A percentile compares a stretch with the other conserved stretches of the same genome.
phyloP scores from a whole-genome alignment of 139 green algal genomes.

The Chlamydomonas sphaeroides region DNA sequence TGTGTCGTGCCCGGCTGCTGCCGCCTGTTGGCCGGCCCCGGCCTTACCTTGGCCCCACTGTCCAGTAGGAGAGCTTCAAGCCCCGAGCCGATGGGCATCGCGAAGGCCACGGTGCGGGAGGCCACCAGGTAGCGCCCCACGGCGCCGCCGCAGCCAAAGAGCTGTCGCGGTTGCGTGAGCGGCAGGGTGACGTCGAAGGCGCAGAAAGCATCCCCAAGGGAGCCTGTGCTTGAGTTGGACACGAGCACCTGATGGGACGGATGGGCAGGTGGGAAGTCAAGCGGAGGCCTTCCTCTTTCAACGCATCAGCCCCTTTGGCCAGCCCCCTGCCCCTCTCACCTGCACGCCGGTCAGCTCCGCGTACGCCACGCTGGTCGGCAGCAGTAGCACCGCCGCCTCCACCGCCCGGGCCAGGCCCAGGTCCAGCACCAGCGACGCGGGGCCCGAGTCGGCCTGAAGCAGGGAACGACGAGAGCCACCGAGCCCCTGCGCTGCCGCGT shows the following conservation, averaged over 20 bases:
- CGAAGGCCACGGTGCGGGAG: neutral
- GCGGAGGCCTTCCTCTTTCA: neutral
- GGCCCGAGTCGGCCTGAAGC: too few relatives aligned
- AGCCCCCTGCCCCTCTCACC: neutral
- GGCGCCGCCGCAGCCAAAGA: slow-evolving; percentile 14
- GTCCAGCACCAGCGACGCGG: neutral
- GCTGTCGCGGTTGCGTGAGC: neutral
- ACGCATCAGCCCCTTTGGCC: too few relatives aligned
- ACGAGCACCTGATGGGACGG: slow-evolving; percentile 4
- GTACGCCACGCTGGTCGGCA: neutral
- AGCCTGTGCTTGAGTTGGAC: slow-evolving; percentile 3
- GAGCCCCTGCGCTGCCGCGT: neutral
- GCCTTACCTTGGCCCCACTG: neutral
- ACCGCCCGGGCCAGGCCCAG: slow-evolving; percentile 4
- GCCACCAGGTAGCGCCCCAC: slow-evolving; percentile 15
- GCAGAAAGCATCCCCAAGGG: neutral
- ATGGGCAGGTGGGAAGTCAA: neutral
- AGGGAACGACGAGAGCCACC: neutral
- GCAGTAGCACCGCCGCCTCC: slow-evolving; percentile 18
- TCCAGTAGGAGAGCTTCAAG: neutral
- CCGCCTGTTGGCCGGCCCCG: too few relatives aligned
- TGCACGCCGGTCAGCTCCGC: neutral
- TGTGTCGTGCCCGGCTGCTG: neutral
- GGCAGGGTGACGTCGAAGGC: slow-evolving; percentile 8
- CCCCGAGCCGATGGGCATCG: neutral